Evolutionary conservation across 495 filamentous ascomycete genomes (phyloP).

Genomic region (Penicillium tannophilum): DNA sequence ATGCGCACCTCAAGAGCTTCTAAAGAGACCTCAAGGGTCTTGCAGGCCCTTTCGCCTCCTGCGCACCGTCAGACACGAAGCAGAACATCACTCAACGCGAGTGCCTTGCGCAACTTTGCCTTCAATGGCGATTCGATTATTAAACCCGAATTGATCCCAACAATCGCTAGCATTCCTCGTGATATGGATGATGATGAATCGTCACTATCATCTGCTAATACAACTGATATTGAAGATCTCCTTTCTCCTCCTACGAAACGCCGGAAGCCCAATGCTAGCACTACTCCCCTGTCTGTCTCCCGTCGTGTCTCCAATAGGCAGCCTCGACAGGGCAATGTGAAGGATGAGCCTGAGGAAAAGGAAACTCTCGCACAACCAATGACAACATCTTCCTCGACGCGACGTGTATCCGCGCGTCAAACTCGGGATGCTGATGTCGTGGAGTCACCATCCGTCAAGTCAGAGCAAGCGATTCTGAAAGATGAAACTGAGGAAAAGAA

Average conservation of each 20-base stretch:
- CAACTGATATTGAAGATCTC: constrained; percentile 68
- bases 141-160: constrained; percentile 18
- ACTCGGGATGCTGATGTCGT: not conserved
- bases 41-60: constrained; percentile 47
- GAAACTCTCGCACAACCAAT: constrained; percentile 16
- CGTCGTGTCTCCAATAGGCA: constrained; percentile 22
- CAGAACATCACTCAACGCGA: constrained; percentile 25
- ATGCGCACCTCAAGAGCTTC: constrained; percentile 68
- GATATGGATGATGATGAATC: constrained; percentile 37
- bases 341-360: constrained; percentile 31
- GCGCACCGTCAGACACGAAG: constrained; percentile 44
- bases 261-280: constrained; percentile 47
- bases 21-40: constrained; percentile 56
- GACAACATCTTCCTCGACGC: not conserved
- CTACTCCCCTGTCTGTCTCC: constrained; percentile 10
- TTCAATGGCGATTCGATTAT: constrained; percentile 23
- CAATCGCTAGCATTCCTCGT: constrained; percentile 10
- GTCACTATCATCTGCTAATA: constrained; percentile 44
- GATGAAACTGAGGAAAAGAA: constrained; percentile 29
- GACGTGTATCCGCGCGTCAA: not conserved
- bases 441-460: not conserved
- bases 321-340: constrained; percentile 18
- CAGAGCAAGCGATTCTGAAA: constrained; percentile 21
- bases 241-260: constrained; percentile 49
- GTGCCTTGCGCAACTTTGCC: constrained; percentile 34